These are phyloP conservation scores for Backusella morwellensis DNA, from an alignment of 192 early-diverging fungal species.

Conservation along the genomic window DNA sequence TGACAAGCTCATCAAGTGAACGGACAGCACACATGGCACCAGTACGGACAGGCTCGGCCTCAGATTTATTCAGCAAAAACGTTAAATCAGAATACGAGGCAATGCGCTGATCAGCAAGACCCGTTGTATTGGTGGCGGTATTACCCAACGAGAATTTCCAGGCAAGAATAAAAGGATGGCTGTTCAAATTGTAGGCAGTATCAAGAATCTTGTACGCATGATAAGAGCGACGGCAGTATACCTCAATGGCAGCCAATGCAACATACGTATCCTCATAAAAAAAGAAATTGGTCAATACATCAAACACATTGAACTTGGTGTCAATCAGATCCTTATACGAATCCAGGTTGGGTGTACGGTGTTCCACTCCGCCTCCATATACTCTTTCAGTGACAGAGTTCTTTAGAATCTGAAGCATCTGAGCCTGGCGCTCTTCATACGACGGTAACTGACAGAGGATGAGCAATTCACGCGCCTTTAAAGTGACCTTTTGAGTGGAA, in stretches of 20 bases:
- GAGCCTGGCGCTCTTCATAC: conserved; percentile 79
- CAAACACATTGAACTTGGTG: conserved; percentile 92
- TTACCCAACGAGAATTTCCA: conserved; percentile 69
- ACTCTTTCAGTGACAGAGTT: conserved; percentile 72
- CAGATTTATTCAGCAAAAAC: conserved; percentile 68
- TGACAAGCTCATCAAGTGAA: conserved; percentile 68
- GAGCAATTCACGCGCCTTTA: conserved; percentile 91
- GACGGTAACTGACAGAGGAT: conserved; percentile 92
- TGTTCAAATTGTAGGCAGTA: conserved; percentile 69
- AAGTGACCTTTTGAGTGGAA: conserved; percentile 79
- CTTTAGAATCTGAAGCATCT: conserved; percentile 82
- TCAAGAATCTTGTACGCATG: conserved; percentile 92
- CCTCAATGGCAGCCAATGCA: conserved; percentile 85
- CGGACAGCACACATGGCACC: conserved; percentile 81
- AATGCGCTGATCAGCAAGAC: conserved; percentile 53
- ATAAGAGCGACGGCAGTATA: conserved; percentile 95
- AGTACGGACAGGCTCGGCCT: conserved; percentile 74
- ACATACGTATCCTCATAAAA: conserved; percentile 78
- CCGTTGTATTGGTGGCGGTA: conserved; percentile 13
- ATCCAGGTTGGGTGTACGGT: conserved; percentile 71
- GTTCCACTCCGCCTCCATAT: conserved; percentile 69
- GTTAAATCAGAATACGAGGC: conserved; percentile 80
- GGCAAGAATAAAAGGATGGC: conserved; percentile 62
- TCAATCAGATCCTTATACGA: conserved; percentile 82
- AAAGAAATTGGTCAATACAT: conserved; percentile 93